Evolutionary conservation across 352 stramenopile species (phyloP).

Genomic region (Globisporangium irregulare): DNA sequence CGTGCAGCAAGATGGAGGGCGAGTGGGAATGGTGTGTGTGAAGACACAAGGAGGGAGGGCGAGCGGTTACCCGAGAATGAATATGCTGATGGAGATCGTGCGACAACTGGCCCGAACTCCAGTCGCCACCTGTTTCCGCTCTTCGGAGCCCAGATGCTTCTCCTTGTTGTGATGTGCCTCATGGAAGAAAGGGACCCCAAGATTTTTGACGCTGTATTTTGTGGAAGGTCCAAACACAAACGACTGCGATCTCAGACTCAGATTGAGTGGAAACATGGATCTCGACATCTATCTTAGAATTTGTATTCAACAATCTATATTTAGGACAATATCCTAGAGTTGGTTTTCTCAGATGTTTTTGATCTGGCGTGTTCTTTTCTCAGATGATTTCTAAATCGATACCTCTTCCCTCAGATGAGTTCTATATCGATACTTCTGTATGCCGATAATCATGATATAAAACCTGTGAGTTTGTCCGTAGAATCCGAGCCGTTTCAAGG

Average conservation of each 20-base stretch:
- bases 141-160: constrained; percentile 1
- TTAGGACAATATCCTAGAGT: no score
- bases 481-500: no score
- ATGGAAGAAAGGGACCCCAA: neutral
- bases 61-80: neutral
- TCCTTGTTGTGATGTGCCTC: neutral
- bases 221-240: neutral
- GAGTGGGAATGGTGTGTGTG: no score
- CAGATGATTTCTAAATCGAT: no score
- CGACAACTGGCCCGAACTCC: constrained; percentile 4
- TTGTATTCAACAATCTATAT: no score
- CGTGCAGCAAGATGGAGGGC: neutral
- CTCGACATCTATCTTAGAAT: no score
- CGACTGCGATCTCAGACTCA: neutral
- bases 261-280: neutral
- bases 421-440: no score
- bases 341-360: no score
- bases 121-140: constrained; percentile 3
- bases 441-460: no score
- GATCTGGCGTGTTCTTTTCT: no score
- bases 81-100: neutral
- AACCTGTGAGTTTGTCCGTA: no score
- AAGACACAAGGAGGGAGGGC: neutral
- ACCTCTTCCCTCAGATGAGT: no score
- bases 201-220: neutral